Conservation (phyloP, 2,329 filamentous ascomycete species). For the Arachnomyces sp. region DNA sequence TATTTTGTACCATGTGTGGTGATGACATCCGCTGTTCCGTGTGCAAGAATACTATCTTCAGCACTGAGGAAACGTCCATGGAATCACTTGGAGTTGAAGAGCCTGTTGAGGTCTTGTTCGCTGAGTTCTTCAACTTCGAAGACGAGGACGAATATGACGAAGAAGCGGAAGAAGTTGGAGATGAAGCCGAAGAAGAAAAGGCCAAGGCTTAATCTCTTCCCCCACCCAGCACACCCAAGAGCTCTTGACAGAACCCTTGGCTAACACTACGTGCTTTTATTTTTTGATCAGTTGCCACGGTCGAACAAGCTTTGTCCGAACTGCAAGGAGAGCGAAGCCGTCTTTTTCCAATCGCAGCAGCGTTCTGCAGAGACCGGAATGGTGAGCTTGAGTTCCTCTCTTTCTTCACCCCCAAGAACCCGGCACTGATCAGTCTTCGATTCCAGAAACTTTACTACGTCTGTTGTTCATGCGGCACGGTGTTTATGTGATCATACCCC, state of each 20-base stretch:
- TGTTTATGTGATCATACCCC: slow-evolving; percentile 50
- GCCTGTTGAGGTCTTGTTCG: no score
- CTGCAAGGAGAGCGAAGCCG: slow-evolving; percentile 80
- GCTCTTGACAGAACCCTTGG: slow-evolving; percentile 15
- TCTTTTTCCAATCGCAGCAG: slow-evolving; percentile 98
- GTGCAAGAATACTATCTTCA: slow-evolving; percentile 24
- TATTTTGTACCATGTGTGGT: slow-evolving; percentile 51
- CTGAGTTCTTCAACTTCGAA: slow-evolving; percentile 5
- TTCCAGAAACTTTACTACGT: slow-evolving; percentile 82
- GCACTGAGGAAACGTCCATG: no score
- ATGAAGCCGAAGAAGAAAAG: slow-evolving; percentile 1
- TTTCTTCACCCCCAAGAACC: background rate
- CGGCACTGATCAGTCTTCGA: background rate
- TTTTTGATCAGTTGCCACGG: slow-evolving; percentile 63
- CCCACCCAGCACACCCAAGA: background rate
- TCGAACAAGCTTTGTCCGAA: slow-evolving; percentile 76
- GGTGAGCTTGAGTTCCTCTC: slow-evolving; percentile 51
- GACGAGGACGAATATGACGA: slow-evolving; percentile 15
- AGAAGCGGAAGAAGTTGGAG: no score
- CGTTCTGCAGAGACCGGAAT: slow-evolving; percentile 95
- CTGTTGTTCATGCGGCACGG: slow-evolving; percentile 86
- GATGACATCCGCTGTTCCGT: slow-evolving; percentile 47
- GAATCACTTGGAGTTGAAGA: no score
- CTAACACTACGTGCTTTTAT: slow-evolving; percentile 20
- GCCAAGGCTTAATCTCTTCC: slow-evolving; percentile 7